Percentiles rank a stretch among this genome's conserved stretches.
phyloP scores from a whole-genome alignment of 768 basidiomycete genomes.

The Leucogyrophana mollusca region DNA sequence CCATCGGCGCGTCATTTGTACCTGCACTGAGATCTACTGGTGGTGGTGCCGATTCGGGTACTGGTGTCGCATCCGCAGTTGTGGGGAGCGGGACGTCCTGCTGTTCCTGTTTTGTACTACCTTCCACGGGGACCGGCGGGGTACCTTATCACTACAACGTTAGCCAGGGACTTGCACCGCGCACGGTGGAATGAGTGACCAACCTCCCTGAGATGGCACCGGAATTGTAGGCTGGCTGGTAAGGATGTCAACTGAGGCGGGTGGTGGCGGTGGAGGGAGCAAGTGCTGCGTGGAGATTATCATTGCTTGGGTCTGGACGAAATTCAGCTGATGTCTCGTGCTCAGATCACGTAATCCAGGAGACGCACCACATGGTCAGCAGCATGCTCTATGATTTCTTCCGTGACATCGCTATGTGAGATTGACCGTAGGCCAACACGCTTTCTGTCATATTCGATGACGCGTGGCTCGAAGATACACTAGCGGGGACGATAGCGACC shows the following conservation, averaged over 20 bases:
- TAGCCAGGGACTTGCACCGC: neutral
- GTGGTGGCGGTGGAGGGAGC: constrained; percentile 35
- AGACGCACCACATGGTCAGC: constrained; percentile 50
- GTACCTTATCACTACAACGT: constrained; percentile 14
- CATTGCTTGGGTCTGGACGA: constrained; percentile 81
- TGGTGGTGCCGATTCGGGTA: constrained; percentile 17
- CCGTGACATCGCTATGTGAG: constrained; percentile 63
- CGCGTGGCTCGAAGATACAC: constrained; percentile 92
- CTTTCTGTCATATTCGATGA: constrained; percentile 87
- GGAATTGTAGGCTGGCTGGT: constrained; percentile 18
- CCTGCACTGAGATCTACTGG: constrained; percentile 8
- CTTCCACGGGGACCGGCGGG: constrained; percentile 20
- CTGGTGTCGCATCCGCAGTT: constrained; percentile 30
- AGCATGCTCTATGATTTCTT: constrained; percentile 66
- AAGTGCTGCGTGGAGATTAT: constrained; percentile 86
- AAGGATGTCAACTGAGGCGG: constrained; percentile 24
- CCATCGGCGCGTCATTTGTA: constrained; percentile 34
- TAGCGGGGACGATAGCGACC: constrained; percentile 25
- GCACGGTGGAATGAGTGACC: neutral
- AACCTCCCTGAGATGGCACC: constrained; percentile 27
- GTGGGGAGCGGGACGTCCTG: constrained; percentile 31
- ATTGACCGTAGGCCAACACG: constrained; percentile 46
- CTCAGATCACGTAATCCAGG: neutral
- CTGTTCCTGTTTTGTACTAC: constrained; percentile 30
- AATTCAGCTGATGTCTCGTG: constrained; percentile 3